phyloP scores from a whole-genome alignment of 805 yeast genomes.

The Candida nitratophila region DNA sequence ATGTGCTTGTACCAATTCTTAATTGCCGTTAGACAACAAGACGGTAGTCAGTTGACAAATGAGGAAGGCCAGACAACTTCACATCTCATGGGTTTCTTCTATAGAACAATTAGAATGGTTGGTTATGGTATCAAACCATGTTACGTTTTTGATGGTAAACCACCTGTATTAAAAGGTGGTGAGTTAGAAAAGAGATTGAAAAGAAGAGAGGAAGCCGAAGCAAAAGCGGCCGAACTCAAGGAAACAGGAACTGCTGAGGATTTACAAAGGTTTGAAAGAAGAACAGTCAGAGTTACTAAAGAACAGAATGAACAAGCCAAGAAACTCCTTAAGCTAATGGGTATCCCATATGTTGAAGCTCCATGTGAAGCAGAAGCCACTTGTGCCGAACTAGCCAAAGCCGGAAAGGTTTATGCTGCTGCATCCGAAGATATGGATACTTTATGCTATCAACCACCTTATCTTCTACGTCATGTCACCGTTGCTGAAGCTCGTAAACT shows the following conservation, averaged over 20 bases:
- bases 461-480: slow-evolving; percentile 78
- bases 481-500: slow-evolving; percentile 90
- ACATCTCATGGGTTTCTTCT: slow-evolving; percentile 94
- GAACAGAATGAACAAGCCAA: slow-evolving; percentile 96
- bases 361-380: slow-evolving; percentile 99
- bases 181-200: slow-evolving; percentile 82
- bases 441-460: slow-evolving; percentile 83
- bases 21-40: slow-evolving; percentile 94
- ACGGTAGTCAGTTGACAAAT: slow-evolving; percentile 86
- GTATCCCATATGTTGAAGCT: slow-evolving; percentile 87
- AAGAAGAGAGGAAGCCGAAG: slow-evolving; percentile 76
- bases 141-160: slow-evolving; percentile 96
- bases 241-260: slow-evolving; percentile 80
- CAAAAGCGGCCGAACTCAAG: slow-evolving; percentile 63
- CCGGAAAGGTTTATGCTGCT: slow-evolving; percentile 92
- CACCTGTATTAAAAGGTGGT: slow-evolving; percentile 90
- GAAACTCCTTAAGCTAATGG: slow-evolving; percentile 76
- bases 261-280: slow-evolving; percentile 65
- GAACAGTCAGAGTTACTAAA: slow-evolving; percentile 82
- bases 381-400: slow-evolving; percentile 86
- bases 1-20: slow-evolving; percentile 95
- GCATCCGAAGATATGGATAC: slow-evolving; percentile 99
- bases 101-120: slow-evolving; percentile 83
- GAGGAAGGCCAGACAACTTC: slow-evolving; percentile 90
- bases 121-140: slow-evolving; percentile 94